Base-by-base conservation (phyloP, 1,284 basidiomycete genomes). In the Veloporphyrellus conicus region DNA sequence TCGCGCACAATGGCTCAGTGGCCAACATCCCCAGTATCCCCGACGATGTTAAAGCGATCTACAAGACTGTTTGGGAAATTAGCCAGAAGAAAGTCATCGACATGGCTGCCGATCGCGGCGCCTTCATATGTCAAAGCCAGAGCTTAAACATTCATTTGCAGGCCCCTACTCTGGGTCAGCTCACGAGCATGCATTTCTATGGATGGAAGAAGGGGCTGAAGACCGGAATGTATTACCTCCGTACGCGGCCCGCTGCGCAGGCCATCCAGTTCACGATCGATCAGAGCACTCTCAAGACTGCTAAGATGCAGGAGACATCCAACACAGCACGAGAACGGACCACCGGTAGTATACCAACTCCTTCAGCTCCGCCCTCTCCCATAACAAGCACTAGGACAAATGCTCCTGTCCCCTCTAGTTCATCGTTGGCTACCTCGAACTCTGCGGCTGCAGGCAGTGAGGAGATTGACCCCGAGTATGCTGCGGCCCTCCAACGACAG, bases 21-120 rank as follows among this genome's bases (percentile, higher is more conserved):
- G 95, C 98, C 68, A 90, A 86, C 67, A 92, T 95, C 61, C 80
- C 86, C 33, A 77, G 66, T 47, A 92, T 97, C 57, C 93, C 93
- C 2, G 84, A 83, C 53, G 84, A 95, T 54, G 77, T 95, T 71
- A 96, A 98, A 76, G 87, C 89, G 6, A 92, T 97, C 69, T 97
- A 96, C 81, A 96, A 95, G 77, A 97, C 94, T 10, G 93, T 97
- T 40, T 99, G 96, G 96, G 96, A 99, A 76, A 96, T 99, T 69
- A 88, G 84, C 49, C 96, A 99, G 76, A 98, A 98, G 87, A 93
- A 90, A 60, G 87, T 99, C 59, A 86, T 99, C 52, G 96, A 99
- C 73, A 82, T 99, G 62, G 90, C 95, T 35, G 96, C 96, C 18
- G 96, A 99, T 70, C 93, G 96, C 57, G 96, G 95, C 33, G 93